Conservation (phyloP, 805 yeast genomes). For the Kazachstania kunashirensis region DNA sequence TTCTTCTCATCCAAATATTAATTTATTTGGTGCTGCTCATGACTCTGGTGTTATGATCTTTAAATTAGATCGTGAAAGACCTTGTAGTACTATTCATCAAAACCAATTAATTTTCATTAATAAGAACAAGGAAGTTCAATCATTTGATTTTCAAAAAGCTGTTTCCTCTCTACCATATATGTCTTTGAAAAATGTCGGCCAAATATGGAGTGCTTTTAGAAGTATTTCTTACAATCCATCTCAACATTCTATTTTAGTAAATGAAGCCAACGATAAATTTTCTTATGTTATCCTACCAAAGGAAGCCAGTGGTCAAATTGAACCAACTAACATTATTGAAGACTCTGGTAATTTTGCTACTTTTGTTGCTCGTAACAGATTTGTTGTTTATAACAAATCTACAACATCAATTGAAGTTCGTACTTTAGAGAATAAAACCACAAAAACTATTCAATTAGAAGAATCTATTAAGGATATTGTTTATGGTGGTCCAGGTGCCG, state of each 20-base stretch:
- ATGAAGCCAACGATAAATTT: conserved; percentile 57
- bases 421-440: conserved; percentile 70
- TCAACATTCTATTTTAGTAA: conserved; percentile 76
- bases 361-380: conserved; percentile 91
- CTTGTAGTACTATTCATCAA: conserved; percentile 57
- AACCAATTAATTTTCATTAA: conserved; percentile 69
- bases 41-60: conserved; percentile 97
- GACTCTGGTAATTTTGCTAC: conserved; percentile 81
- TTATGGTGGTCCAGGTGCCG: conserved; percentile 72
- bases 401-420: conserved; percentile 66
- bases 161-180: conserved; percentile 68
- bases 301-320: conserved; percentile 87
- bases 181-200: conserved; percentile 75
- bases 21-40: conserved; percentile 92
- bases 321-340: conserved; percentile 68
- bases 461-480: conserved; percentile 61
- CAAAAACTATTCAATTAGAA: conserved; percentile 71
- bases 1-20: conserved; percentile 80
- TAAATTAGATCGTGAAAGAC: conserved; percentile 94
- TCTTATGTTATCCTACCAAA: conserved; percentile 72
- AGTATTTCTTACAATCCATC: conserved; percentile 85
- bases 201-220: conserved; percentile 77
- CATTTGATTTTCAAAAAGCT: conserved; percentile 57
- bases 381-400: conserved; percentile 64
- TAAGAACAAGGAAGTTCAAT: conserved; percentile 77